Evolutionary conservation across 441 rosid species (phyloP), one percentile per base, ranked within the genome.

Genomic region (Corymbia citriodora): DNA sequence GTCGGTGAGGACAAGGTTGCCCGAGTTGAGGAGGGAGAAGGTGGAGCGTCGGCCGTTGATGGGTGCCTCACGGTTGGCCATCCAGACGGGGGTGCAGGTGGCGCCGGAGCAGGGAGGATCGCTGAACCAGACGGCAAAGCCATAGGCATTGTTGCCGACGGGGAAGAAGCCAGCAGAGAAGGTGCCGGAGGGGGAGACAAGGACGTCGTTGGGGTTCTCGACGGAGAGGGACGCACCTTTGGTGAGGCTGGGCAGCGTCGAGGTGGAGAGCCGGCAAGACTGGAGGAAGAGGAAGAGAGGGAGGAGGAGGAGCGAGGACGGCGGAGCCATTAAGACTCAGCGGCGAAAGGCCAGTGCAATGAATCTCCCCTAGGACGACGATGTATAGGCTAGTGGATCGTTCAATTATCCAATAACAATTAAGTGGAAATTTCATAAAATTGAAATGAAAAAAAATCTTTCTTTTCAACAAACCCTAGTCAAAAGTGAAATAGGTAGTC

Each of bases 51-150:
- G 40, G 31, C 91, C 87, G 19, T 87, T 90, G 87, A 90, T 89
- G 27, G 91, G 91, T 48, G 7, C 10, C 45, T n/a, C 54, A 40
- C 91, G 89, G 89, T 90, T 90, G 31, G 91, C 91, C 91, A 90
- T 90, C 91, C 89, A 90, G 27, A 90, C 91, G 59, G 91, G 89
- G 89, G 55, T 33, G 87, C 87, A 90, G 74, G 11, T 12, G 33
- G 25, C 70, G 13, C 21, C 53, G 21, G 70, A 11, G 87, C 91
- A 90, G 54, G 87, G 1, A 6, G 91, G 45, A 19, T 55, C 0
- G 87, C 89, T 74, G 57, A 87, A 79, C 91, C 91, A 90, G 29
- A 90, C 53, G 29, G 89, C 87, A 25, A 90, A 90, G 65, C 85
- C 4, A n/a, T 63, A 90, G 16, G 89, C 89, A 45, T 87, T 87